Conservation (phyloP, 139 green algal species). For the Desmodesmus armatus region DNA sequence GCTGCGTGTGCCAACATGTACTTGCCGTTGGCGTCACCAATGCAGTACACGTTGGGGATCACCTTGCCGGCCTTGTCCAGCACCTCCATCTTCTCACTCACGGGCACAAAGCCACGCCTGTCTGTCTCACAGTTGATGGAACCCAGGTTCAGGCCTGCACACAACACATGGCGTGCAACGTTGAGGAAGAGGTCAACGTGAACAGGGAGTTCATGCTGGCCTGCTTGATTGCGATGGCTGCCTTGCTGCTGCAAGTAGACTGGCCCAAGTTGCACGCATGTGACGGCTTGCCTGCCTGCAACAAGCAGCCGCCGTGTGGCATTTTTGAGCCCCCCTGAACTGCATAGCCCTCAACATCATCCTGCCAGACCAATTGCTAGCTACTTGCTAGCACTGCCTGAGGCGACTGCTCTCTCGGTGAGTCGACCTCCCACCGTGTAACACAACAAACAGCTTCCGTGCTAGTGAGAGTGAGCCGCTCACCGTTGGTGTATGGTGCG, state of each 20-base stretch:
- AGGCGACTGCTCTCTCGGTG: too few species aligned
- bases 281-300: not conserved
- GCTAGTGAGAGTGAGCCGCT: slow-evolving; percentile 12
- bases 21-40: slow-evolving; percentile 98
- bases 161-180: not conserved
- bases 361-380: too few species aligned
- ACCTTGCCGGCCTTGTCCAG: slow-evolving; percentile 76
- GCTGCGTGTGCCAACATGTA: slow-evolving; percentile 97
- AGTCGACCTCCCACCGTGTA: not conserved
- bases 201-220: too few species aligned
- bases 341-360: too few species aligned
- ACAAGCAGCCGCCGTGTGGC: not conserved
- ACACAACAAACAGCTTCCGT: not conserved
- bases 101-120: slow-evolving; percentile 94
- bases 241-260: too few species aligned
- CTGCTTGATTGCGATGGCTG: too few species aligned
- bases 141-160: slow-evolving; percentile 89
- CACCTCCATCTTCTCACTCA: slow-evolving; percentile 95
- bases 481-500: slow-evolving; percentile 64
- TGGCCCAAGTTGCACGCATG: too few species aligned
- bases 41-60: slow-evolving; percentile 95
- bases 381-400: too few species aligned
- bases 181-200: too few species aligned
- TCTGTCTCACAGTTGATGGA: slow-evolving; percentile 85
- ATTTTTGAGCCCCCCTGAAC: too few species aligned